Base-by-base conservation (phyloP, 345 rosid species). In the Adansonia digitata region DNA sequence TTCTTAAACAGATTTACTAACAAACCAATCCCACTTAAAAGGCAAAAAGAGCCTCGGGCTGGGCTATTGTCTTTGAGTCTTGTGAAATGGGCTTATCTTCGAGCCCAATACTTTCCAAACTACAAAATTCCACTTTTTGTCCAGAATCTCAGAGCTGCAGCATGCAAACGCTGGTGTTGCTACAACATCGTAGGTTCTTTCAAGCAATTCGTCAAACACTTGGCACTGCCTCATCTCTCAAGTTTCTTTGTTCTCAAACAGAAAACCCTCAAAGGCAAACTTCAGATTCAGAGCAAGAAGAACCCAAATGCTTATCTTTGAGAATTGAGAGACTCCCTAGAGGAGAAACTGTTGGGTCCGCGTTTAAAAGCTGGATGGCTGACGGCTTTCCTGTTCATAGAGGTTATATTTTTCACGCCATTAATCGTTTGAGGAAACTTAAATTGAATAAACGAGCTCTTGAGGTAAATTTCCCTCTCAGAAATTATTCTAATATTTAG, bases 321-420 rank as follows among this genome's bases (percentile, higher is more conserved):
- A 88, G 94, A 82, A 91, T 95, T 62, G 96, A 93, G 89, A 87
- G 85, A 76, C 90, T 93, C 24, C 80, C 77, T 0, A 86, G 77
- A 64, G 87, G 89, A 27, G 88, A 88, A 77, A 76, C 92, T 7
- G 88, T 87, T 80, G 89, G 92, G 18, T 81, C 69, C n/a, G 87
- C 94, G 9, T 88, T 88, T 73, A 88, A 81, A 73, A 83, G 87
- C 63, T 90, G 94, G 92, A 90, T 90, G 92, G 83, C 86, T 24
- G 92, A 88, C 34, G 94, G 94, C 12, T 81, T 77, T 27, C 86
- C 94, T 46, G 61, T 88, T 78, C 94, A 90, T 72, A 78, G 87
- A 70, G 92, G 89, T 46, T 91, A 90, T 64, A 80, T 85, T 69
- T 88, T 85, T 71, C 94, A 90, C 81, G 73, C 89, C 14, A 82